These are phyloP conservation scores for Naumovozyma baii DNA, from an alignment of 805 yeast genomes.

Conservation along the genomic window DNA sequence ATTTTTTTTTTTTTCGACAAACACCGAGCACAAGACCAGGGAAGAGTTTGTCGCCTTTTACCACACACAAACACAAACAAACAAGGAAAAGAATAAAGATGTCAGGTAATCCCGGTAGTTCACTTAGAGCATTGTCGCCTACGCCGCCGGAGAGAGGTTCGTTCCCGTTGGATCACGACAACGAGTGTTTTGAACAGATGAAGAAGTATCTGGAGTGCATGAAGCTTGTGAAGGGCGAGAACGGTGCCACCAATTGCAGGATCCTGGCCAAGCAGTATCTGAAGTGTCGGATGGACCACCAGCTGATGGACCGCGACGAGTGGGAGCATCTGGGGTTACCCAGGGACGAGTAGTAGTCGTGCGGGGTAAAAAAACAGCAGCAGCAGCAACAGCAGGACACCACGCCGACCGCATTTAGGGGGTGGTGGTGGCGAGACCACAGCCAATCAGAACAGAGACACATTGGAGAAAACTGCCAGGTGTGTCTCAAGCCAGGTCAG, in stretches of 20 bases:
- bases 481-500: no score
- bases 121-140: constrained; percentile 49
- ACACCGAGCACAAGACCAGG: not conserved
- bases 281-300: constrained; percentile 80
- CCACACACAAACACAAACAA: constrained; percentile 1
- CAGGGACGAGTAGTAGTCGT: no score
- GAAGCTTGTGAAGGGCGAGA: constrained; percentile 65
- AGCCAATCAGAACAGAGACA: no score
- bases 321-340: constrained; percentile 59
- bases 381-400: not conserved
- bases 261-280: constrained; percentile 72
- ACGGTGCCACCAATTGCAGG: constrained; percentile 86
- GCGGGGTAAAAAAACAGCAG: no score
- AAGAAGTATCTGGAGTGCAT: constrained; percentile 66
- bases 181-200: constrained; percentile 75
- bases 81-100: constrained; percentile 6
- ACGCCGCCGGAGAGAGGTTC: constrained; percentile 96
- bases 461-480: no score
- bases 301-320: constrained; percentile 48
- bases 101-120: constrained; percentile 39
- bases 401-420: not conserved
- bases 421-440: no score
- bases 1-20: no score
- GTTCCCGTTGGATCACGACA: constrained; percentile 84
- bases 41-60: no score